These are phyloP conservation scores for Irpex sp. DNA, from an alignment of 1,284 basidiomycete genomes.

Conservation along the genomic window DNA sequence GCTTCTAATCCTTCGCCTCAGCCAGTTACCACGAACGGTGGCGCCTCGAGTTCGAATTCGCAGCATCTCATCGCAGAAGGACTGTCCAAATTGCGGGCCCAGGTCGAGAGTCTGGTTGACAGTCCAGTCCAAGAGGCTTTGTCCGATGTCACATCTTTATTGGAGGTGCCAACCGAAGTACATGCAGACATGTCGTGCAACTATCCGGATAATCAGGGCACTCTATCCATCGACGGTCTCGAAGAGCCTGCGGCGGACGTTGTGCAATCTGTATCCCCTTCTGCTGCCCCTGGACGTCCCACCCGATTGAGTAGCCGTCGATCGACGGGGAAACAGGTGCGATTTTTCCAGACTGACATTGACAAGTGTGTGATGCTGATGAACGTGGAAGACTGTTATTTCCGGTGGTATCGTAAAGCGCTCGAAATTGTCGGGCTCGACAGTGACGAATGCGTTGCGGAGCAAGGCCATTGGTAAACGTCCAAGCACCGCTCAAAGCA, in stretches of 20 bases:
- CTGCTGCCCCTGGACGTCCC: not conserved
- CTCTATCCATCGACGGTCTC: not conserved
- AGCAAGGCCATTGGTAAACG: conserved; percentile 12
- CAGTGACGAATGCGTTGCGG: conserved; percentile 12
- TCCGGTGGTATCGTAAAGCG: conserved; percentile 15
- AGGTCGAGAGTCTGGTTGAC: conserved; percentile 2
- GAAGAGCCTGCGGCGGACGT: not conserved
- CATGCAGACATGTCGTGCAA: not conserved
- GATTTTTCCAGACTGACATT: conserved; percentile 1
- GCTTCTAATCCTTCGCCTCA: not conserved
- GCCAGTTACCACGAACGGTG: not conserved
- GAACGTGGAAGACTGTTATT: conserved; percentile 10
- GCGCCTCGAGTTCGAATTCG: not conserved
- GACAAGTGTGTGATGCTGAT: conserved; percentile 4
- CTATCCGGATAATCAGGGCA: not conserved
- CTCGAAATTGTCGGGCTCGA: conserved; percentile 16
- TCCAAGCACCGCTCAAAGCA: not conserved
- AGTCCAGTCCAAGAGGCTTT: not conserved
- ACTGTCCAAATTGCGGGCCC: not conserved
- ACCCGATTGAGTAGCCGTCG: not conserved
- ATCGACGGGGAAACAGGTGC: not conserved
- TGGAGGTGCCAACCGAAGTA: not conserved
- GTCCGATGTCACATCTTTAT: not conserved
- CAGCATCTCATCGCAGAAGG: not conserved
- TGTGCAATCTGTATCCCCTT: not conserved